These are phyloP conservation scores for Penicillium sp. DNA, from an alignment of 2,329 filamentous ascomycete species.

Conservation along the genomic window DNA sequence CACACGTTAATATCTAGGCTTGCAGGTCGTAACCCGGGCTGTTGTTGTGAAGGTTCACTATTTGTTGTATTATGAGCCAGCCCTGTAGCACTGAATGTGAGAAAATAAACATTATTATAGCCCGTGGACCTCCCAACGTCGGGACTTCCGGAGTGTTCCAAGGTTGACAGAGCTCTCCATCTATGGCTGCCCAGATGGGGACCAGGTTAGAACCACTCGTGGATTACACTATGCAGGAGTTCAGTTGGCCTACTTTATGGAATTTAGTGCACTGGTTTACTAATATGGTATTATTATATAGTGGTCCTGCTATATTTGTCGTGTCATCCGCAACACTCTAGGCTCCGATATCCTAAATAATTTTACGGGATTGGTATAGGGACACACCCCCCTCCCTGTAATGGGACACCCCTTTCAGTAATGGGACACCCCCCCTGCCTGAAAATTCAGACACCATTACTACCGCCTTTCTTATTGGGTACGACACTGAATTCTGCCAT, in stretches of 20 bases:
- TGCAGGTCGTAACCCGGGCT: neutral
- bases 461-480: no score
- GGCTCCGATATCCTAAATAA: neutral
- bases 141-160: neutral
- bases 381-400: no score
- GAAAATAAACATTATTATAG: neutral
- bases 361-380: no score
- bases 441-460: no score
- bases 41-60: neutral
- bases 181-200: neutral
- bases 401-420: no score
- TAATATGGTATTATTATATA: neutral
- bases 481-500: no score
- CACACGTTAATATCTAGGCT: neutral
- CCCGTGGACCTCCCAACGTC: neutral
- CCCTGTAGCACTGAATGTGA: neutral
- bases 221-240: neutral
- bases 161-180: neutral
- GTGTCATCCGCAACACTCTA: neutral
- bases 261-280: neutral
- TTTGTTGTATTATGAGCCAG: neutral
- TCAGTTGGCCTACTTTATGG: neutral
- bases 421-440: no score
- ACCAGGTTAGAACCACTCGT: neutral
- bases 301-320: neutral